These are phyloP conservation scores for Ophiostoma himal-ulmi DNA, from an alignment of 2,329 filamentous ascomycete species.

Conservation along the genomic window DNA sequence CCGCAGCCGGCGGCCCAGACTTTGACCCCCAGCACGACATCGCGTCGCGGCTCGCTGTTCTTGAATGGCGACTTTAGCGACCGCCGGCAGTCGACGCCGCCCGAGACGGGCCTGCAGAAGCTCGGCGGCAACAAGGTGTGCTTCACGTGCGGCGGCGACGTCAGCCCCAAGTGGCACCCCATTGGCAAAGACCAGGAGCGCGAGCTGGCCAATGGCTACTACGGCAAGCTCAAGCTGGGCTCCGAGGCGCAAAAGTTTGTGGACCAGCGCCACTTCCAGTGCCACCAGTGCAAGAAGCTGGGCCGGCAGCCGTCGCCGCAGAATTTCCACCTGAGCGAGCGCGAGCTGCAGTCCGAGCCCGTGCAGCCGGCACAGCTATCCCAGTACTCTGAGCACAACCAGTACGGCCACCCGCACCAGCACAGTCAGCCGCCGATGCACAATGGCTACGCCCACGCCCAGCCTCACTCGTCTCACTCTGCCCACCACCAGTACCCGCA, in stretches of 20 bases:
- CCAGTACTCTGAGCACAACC: neutral
- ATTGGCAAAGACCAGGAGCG: conserved; percentile 38
- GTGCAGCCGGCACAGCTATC: neutral
- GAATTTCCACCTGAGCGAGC: conserved; percentile 21
- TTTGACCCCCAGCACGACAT: neutral
- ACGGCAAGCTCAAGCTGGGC: conserved; percentile 38
- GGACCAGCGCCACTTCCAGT: conserved; percentile 60
- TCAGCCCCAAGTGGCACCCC: conserved; percentile 69
- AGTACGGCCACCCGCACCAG: neutral
- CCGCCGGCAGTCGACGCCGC: conserved; percentile 28
- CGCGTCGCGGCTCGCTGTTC: conserved; percentile 14
- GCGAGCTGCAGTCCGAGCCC: neutral
- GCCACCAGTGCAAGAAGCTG: conserved; percentile 64
- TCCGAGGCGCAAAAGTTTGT: conserved; percentile 55
- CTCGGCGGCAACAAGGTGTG: conserved; percentile 53
- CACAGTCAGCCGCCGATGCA: neutral
- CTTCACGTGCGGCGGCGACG: conserved; percentile 60
- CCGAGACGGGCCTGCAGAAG: conserved; percentile 30
- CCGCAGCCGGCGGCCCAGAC: neutral
- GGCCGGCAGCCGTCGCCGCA: conserved; percentile 40
- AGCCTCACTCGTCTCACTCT: neutral
- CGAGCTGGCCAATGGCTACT: conserved; percentile 9
- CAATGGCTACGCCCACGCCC: neutral
- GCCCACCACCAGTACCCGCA: neutral
- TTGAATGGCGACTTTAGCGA: conserved; percentile 23